Evolutionary conservation across 495 filamentous ascomycete genomes (phyloP).

Genomic region (Talaromyces trachyspermus): DNA sequence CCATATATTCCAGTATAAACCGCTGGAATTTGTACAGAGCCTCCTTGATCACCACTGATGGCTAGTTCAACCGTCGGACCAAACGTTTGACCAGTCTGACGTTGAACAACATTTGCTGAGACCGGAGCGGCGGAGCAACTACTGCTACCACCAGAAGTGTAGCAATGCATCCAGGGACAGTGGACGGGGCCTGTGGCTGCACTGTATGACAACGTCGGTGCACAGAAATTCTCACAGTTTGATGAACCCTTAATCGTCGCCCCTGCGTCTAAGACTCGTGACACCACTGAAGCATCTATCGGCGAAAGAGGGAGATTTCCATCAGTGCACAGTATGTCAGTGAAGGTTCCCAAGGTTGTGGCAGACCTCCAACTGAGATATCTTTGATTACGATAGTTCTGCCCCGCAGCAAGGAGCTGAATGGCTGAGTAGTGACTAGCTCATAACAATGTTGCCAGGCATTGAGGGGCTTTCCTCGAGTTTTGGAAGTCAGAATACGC

Average conservation of each 20-base stretch:
- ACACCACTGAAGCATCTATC: conserved; percentile 39
- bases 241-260: conserved; percentile 35
- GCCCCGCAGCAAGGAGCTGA: conserved; percentile 15
- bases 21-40: conserved; percentile 46
- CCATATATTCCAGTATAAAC: conserved; percentile 36
- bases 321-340: conserved; percentile 16
- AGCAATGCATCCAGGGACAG: conserved; percentile 41
- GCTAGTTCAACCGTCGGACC: conserved; percentile 35
- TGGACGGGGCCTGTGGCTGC: conserved; percentile 43
- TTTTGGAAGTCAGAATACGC: conserved; percentile 18
- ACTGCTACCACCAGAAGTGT: conserved; percentile 49
- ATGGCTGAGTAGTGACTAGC: conserved; percentile 12
- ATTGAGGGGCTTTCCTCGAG: conserved; percentile 29
- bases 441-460: conserved; percentile 27
- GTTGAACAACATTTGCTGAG: conserved; percentile 26
- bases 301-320: conserved; percentile 18
- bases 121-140: conserved; percentile 51
- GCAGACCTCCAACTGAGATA: conserved; percentile 27
- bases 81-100: conserved; percentile 24
- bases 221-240: conserved; percentile 42
- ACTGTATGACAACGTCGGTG: conserved; percentile 35
- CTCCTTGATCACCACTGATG: conserved; percentile 52
- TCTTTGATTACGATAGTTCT: conserved; percentile 30
- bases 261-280: conserved; percentile 38
- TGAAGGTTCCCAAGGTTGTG: conserved; percentile 25